Conservation (phyloP, 2,329 filamentous ascomycete species). For the Truncatella angustata region DNA sequence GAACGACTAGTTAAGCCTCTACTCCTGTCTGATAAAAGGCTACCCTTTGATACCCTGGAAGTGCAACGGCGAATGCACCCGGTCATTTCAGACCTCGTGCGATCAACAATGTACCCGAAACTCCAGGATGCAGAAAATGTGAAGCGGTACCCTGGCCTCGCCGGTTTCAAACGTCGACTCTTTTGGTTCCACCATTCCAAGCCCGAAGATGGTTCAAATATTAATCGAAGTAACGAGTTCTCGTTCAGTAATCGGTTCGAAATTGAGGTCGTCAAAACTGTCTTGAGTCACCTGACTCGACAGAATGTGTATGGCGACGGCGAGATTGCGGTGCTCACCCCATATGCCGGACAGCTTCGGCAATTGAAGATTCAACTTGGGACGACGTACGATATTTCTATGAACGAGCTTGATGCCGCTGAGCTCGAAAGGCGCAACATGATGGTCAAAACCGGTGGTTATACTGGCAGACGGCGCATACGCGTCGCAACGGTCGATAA, state of each 20-base stretch:
- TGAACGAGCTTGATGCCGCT: conserved; percentile 39
- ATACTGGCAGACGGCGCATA: conserved; percentile 44
- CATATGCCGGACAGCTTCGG: conserved; percentile 57
- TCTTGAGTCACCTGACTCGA: conserved; percentile 63
- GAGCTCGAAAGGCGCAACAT: conserved; percentile 30
- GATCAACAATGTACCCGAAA: conserved; percentile 50
- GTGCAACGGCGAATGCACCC: conserved; percentile 61
- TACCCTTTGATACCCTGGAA: conserved; percentile 37
- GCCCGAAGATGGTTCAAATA: conserved; percentile 19
- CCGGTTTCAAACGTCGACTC: conserved; percentile 45
- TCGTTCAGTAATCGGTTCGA: conserved; percentile 60
- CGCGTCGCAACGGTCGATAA: conserved; percentile 68
- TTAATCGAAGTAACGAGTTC: conserved; percentile 22
- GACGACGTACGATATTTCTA: conserved; percentile 47
- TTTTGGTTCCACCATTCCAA: conserved; percentile 49
- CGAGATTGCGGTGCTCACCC: conserved; percentile 71
- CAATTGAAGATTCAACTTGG: conserved; percentile 60
- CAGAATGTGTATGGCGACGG: conserved; percentile 59
- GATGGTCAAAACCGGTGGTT: not conserved
- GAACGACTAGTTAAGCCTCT: conserved; percentile 49
- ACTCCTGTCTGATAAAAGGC: conserved; percentile 18
- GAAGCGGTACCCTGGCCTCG: conserved; percentile 39
- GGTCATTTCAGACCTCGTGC: conserved; percentile 51
- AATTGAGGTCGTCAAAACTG: conserved; percentile 57
- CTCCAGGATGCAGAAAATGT: conserved; percentile 44